Evolutionary conservation across 129 eudicot species (phyloP).

Genomic region (Logfia minima): DNA sequence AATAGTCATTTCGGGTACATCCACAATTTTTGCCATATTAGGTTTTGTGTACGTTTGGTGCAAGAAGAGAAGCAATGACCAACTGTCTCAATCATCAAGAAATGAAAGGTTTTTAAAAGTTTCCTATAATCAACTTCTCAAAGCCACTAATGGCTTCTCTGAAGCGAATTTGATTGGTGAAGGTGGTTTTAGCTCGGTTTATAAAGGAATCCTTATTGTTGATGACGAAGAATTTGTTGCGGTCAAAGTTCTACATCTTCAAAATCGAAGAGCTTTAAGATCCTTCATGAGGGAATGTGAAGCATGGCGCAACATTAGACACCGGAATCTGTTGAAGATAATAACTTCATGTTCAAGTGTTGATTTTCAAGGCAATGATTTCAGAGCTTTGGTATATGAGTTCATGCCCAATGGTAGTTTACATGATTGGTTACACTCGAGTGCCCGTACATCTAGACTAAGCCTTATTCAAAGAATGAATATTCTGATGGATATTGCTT

Average conservation of each 20-base stretch:
- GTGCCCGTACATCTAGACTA: neutral
- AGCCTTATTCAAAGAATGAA: neutral
- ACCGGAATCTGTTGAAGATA: neutral
- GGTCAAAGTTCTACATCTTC: neutral
- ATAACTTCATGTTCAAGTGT: constrained; percentile 4
- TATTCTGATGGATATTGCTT: neutral
- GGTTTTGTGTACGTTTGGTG: neutral
- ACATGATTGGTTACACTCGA: neutral
- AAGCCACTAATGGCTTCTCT: neutral
- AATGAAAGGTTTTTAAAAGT: neutral
- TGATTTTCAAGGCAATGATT: neutral
- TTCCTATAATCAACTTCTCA: neutral
- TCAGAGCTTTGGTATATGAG: neutral
- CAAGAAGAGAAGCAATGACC: neutral
- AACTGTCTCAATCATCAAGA: neutral
- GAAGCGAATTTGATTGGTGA: neutral
- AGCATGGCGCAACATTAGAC: neutral
- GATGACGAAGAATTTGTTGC: neutral
- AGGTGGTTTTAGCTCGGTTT: neutral
- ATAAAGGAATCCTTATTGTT: neutral
- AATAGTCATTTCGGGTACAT: neutral
- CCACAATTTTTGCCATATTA: neutral
- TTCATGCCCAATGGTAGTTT: constrained; percentile 2
- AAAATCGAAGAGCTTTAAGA: neutral
- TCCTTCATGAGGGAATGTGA: neutral